Base-by-base conservation (phyloP, 1,284 basidiomycete genomes). In the Papiliotrema laurentii region DNA sequence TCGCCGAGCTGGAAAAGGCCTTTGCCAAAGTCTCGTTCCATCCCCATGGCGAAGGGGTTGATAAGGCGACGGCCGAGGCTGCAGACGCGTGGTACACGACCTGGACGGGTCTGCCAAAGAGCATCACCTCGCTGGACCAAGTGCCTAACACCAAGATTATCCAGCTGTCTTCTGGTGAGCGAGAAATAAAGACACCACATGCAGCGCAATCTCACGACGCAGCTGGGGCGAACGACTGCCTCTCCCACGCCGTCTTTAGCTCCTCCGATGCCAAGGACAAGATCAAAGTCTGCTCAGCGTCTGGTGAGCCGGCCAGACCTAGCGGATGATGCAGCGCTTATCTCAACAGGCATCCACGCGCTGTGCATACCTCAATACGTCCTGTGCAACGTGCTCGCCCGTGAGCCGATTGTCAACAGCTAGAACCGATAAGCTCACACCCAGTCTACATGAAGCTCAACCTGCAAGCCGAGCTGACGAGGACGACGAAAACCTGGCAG, bases 11-110 rank as follows among this genome's bases (percentile, higher is more conserved):
- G 27, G 54, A 59, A 41, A 48, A 47, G 10, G 42, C 50, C 10
- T 71, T 72, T 56, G 46, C 51, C 30, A 62, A 49, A 9, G 60
- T 71, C 10, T 53, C 63, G 47, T 65, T 67, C 49, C 55, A 55
- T 28, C 63, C 63, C 6, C 50, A 41, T 27, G 46, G 38, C 3
- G 16, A 50, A 14, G 47, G 50, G 4, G 38, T 65, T 13, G 53
- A 63, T 3, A 38, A 47, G 16, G 54, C 63, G 10, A 42, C 54
- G 16, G 50, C 56, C 21, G 28, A 16, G 28, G 51, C 61, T 21
- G 53, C 51, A 10, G 60, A 72, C 16, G 59, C 69, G 3, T 69
- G 60, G 58, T 68, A 62, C 45, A 43, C 50, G 1, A 55, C 40
- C 10, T 61, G 47, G 34, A 10, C 42, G 0, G 66, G 64, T 2